phyloP scores from a whole-genome alignment of 768 basidiomycete species.

The Astraeus odoratus region DNA sequence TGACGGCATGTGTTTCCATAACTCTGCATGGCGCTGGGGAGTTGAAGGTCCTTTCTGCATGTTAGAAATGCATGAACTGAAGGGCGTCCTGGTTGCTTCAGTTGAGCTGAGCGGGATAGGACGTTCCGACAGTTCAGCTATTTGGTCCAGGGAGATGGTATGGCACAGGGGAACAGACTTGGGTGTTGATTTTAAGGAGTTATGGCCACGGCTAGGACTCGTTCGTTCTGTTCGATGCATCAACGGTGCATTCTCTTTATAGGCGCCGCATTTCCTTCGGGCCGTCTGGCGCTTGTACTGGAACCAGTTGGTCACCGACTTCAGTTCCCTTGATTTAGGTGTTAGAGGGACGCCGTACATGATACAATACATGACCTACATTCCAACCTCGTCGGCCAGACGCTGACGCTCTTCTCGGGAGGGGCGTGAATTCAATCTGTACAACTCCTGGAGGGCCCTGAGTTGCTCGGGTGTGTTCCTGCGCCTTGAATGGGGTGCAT shows the following conservation, averaged over 20 bases:
- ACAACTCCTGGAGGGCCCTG: constrained; percentile 28
- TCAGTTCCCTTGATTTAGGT: constrained; percentile 44
- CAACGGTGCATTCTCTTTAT: constrained; percentile 19
- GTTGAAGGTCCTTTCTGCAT: neutral
- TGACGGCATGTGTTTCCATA: constrained; percentile 26
- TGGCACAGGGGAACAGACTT: constrained; percentile 17
- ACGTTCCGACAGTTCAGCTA: constrained; percentile 25
- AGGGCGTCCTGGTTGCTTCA: constrained; percentile 7
- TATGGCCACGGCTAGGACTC: constrained; percentile 6
- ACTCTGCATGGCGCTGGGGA: constrained; percentile 12
- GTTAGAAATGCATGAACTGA: constrained; percentile 24
- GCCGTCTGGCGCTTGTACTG: constrained; percentile 68
- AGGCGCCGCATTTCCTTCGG: constrained; percentile 15
- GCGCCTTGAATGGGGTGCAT: constrained; percentile 25
- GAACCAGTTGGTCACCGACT: constrained; percentile 74
- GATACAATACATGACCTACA: constrained; percentile 24
- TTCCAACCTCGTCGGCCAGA: constrained; percentile 32
- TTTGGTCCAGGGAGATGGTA: constrained; percentile 24
- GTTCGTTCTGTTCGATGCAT: constrained; percentile 1
- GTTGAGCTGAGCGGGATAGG: constrained; percentile 11
- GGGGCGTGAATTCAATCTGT: constrained; percentile 33
- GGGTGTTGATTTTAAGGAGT: constrained; percentile 1
- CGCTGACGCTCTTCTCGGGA: constrained; percentile 35
- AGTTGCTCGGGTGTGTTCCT: constrained; percentile 30
- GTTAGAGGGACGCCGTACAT: constrained; percentile 4